Base-by-base conservation (phyloP, 495 filamentous ascomycete species). In the Penicillium lividum region DNA sequence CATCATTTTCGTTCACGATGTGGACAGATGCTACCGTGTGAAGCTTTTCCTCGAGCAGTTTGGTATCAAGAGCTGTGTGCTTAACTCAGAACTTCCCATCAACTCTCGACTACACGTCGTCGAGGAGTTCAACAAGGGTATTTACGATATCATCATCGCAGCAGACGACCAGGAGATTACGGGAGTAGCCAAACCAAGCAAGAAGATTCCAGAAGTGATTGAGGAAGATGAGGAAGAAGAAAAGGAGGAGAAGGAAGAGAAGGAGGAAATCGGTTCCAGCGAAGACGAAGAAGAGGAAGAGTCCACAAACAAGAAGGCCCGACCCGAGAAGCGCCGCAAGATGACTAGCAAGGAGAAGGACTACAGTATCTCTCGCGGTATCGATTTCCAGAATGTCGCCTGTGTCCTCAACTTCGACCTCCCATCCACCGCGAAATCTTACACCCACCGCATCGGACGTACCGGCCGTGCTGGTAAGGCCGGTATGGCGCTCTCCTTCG, bases 11-110 rank as follows among this genome's bases (percentile, higher is more conserved):
- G 95, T 98, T 3, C 88, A 83, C 28, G 93, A 98, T 61, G 87
- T 97, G 52, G 95, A 98, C 69, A 83, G 94, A 55, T 92, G 89
- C 63, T 99, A 99, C 73, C 84, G 95, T 30, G 77, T 98, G 31
- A 98, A 97, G 75, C 82, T 99, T 9, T 98, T 94, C 69, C 82
- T 99, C 13, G 95, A 98, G 71, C 95, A 98, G 66, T 98, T 99
- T 63, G 92, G 91, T 27, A 91, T 96, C 67, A 89, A 89, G 71
- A 91, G 88, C 69, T 97, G 93, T 72, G 88, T 99, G 11, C 77
- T 99, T 34, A 99, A 99, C 71, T 94, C 91, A 5, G 92, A 99
- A 67, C 75, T 99, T 16, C 94, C 94, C 4, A 88, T 97, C 60
- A 96, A 96, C 61, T 92, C 90, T 7, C 82, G 94, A 18, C 84